Base-by-base conservation (phyloP, 2,329 filamentous ascomycete genomes). In the Cladosporium sp. region DNA sequence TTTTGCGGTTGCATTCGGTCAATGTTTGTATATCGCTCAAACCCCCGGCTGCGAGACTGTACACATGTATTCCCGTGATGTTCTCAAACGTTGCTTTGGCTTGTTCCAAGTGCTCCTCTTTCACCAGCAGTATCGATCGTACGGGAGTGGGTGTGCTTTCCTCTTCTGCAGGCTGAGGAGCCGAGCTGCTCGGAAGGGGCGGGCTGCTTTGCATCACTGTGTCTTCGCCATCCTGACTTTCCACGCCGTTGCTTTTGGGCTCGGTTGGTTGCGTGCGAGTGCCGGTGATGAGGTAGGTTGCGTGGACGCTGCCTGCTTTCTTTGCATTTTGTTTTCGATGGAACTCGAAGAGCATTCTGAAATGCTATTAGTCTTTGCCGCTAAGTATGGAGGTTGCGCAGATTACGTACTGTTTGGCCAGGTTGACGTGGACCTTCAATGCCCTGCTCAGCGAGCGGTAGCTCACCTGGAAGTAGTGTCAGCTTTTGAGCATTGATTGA, bases 231-330 rank as follows among this genome's bases (percentile, higher is more conserved):
- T 85, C 58, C 30, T 76, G 71, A 19, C 63, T 64, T 27, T 66
- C 62, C 41, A 59, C 55, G 18, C 68, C 72, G 57, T 75, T 77
- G 9, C 67, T 59, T 20, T 59, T 51, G 19, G 62, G 38, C 58
- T 45, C 12, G 70, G 67, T 15, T 65, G 63, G 5, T 63, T 61
- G 47, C 70, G 75, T 50, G 61, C 81, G 86, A 18, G 74, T 80
- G 34, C 92, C 93, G 44, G 84, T 86, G 40, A 99, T 66, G 43
- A 96, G 74, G 70, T 96, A 99, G n/a, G 90, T 96, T 39, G 92
- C 93, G 71, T 95, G 82, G n/a, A 96, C 76, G 20, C 83, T 85
- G 18, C 82, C 80, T 0, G 86, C 78, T 54, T 83, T 86, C 68
- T 86, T 88, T 49, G 74, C 77, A 68, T 90, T 95, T 65, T 95